These are phyloP conservation scores for Nevesoporus exiguus DNA, from an alignment of 768 basidiomycete species.

Conservation along the genomic window DNA sequence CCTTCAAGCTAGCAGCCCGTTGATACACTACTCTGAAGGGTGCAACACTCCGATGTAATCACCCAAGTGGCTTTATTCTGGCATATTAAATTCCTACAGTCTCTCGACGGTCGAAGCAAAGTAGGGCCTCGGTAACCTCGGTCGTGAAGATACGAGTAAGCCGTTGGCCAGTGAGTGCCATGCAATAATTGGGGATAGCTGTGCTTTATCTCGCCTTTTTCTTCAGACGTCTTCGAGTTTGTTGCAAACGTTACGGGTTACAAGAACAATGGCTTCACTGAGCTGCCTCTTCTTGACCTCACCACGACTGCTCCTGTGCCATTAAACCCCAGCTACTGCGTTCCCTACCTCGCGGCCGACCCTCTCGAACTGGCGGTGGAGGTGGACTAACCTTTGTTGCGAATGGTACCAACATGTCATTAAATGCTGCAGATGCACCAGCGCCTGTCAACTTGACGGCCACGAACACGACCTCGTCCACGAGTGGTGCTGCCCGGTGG, in stretches of 20 bases:
- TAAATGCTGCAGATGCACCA: constrained; percentile 31
- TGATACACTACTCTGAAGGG: too few relatives aligned
- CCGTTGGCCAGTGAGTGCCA: constrained; percentile 16
- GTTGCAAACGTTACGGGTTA: constrained; percentile 48
- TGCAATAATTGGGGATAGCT: not conserved
- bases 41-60: too few relatives aligned
- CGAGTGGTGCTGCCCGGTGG: not conserved
- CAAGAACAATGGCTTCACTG: constrained; percentile 35
- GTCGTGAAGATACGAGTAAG: constrained; percentile 52
- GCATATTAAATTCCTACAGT: constrained; percentile 6
- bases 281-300: constrained; percentile 37
- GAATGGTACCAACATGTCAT: constrained; percentile 27
- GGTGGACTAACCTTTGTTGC: constrained; percentile 38
- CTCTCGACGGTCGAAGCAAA: constrained; percentile 56
- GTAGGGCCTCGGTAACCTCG: constrained; percentile 57
- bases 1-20: too few relatives aligned
- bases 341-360: constrained; percentile 42
- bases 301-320: constrained; percentile 39
- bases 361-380: constrained; percentile 37
- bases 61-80: not conserved
- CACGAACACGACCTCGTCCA: not conserved
- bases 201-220: not conserved
- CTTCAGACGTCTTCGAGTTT: constrained; percentile 50
- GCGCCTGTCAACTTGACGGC: constrained; percentile 38
- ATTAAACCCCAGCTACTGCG: constrained; percentile 36